These are phyloP conservation scores for Decorospora gaudefroyi DNA, from an alignment of 2,329 filamentous ascomycete species.

Conservation along the genomic window DNA sequence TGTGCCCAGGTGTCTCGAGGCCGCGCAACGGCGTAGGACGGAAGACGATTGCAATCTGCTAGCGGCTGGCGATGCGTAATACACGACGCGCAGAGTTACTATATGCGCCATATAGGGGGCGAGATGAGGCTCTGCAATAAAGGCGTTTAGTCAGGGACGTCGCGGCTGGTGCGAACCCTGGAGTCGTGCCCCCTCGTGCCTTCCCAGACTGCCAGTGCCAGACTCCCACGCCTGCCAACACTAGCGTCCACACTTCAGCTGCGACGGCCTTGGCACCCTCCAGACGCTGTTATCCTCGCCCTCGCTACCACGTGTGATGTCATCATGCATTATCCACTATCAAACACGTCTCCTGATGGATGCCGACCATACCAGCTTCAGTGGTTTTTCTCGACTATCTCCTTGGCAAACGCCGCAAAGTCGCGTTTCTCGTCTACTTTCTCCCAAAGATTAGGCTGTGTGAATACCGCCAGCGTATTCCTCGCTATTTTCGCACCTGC, in stretches of 20 bases:
- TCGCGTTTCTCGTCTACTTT: conserved; percentile 71
- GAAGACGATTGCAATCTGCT: conserved; percentile 1
- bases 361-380: conserved; percentile 24
- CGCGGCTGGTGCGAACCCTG: background rate
- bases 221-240: too few relatives aligned
- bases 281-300: too few relatives aligned
- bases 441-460: conserved; percentile 88
- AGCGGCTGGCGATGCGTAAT: conserved; percentile 5
- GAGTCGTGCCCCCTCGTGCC: conserved; percentile 3
- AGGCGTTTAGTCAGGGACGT: background rate
- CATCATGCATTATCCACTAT: too few relatives aligned
- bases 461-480: conserved; percentile 95
- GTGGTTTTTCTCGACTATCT: conserved; percentile 55
- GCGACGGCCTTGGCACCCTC: too few relatives aligned
- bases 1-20: conserved; percentile 8
- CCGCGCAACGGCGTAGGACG: conserved; percentile 12
- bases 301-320: background rate
- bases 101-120: background rate
- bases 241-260: too few relatives aligned
- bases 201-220: too few relatives aligned
- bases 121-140: conserved; percentile 6
- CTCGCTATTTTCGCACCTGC: conserved; percentile 54
- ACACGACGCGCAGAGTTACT: conserved; percentile 9
- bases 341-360: too few relatives aligned
- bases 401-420: conserved; percentile 75